These are phyloP conservation scores for Penicillium robsamsonii DNA, from an alignment of 495 filamentous ascomycete species.

Conservation along the genomic window DNA sequence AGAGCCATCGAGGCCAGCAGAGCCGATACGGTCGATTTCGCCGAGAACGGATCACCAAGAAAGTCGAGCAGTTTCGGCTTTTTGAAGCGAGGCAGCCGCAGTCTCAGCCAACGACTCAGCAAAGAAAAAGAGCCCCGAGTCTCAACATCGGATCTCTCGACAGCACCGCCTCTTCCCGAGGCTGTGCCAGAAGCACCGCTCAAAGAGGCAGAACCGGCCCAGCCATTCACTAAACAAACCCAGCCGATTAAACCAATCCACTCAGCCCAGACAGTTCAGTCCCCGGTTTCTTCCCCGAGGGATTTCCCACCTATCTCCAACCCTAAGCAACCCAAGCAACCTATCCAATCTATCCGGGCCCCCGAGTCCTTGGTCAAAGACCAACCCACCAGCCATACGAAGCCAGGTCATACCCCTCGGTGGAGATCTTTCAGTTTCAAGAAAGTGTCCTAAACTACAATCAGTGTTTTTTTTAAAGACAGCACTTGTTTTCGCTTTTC, in stretches of 20 bases:
- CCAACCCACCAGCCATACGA: slow-evolving; percentile 13
- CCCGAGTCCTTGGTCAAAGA: slow-evolving; percentile 13
- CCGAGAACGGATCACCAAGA: slow-evolving; percentile 40
- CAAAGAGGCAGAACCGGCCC: slow-evolving; percentile 3
- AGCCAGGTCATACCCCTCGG: slow-evolving; percentile 20
- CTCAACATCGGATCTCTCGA: slow-evolving; percentile 31
- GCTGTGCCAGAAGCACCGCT: slow-evolving; percentile 21
- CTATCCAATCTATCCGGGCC: not conserved
- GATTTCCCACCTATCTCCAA: slow-evolving; percentile 14
- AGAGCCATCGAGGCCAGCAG: slow-evolving; percentile 59
- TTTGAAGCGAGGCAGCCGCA: slow-evolving; percentile 58
- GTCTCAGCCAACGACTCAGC: slow-evolving; percentile 50
- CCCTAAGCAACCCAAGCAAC: slow-evolving; percentile 16
- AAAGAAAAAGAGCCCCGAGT: slow-evolving; percentile 38
- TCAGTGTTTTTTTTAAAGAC: slow-evolving; percentile 13
- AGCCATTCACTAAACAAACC: not conserved
- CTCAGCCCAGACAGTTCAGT: slow-evolving; percentile 3
- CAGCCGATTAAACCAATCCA: not conserved
- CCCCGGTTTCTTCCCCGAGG: slow-evolving; percentile 17
- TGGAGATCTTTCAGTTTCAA: slow-evolving; percentile 35
- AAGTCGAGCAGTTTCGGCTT: slow-evolving; percentile 47
- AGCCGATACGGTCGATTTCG: slow-evolving; percentile 27
- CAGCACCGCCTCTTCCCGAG: slow-evolving; percentile 9
- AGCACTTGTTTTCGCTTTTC: slow-evolving; percentile 20
- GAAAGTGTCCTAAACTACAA: slow-evolving; percentile 21